Evolutionary conservation across 2,329 filamentous ascomycete genomes (phyloP), one percentile per base, ranked within the genome.

Genomic region (Fusarium staphyleae): DNA sequence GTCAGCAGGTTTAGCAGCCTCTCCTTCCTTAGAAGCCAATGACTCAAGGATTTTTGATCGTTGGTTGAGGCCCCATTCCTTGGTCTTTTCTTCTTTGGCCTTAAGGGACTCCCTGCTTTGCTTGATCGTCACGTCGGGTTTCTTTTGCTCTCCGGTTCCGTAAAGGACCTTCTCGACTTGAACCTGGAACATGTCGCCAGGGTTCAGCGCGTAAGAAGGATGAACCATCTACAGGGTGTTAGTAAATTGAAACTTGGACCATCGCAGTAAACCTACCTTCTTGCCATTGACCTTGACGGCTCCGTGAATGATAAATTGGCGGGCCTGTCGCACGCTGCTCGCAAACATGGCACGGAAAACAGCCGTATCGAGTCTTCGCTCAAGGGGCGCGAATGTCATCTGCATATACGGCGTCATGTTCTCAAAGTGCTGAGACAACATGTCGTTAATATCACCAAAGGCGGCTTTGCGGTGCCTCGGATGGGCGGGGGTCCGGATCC

Each of bases 121-220:
- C n/a, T 60, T 56, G 11, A 71, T 47, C 3, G 55, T 50, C 15
- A 60, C 50, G 45, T 67, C 51, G 3, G 45, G 58, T 64, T 81
- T 74, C 75, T 92, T 95, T 41, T 84, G 83, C 19, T 83, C 81
- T 52, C 95, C 95, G 1, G 93, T 96, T 28, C 91, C 93, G 68
- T 84, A 93, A 74, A 99, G 82, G 50, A 99, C 95, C 66, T 88
- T 86, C 32, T 96, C 91, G 29, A 90, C 82, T 15, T 97, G 89
- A 66, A 99, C 93, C 72, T 96, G 91, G 81, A 99, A 99, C 86
- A 99, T 91, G 73, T 99, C 95, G 65, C 95, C 95, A 3, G 95
- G 96, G 74, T 99, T 99, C 32, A 99, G 84, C 62, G 92, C 87
- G 74, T 99, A 99, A 48, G 91, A 89, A 8, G 95, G 93, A 70